Percentiles rank a stretch among this genome's conserved stretches.
phyloP scores from a whole-genome alignment of 2,329 filamentous ascomycete genomes.

The Stachybotrys chlorohalonatus region DNA sequence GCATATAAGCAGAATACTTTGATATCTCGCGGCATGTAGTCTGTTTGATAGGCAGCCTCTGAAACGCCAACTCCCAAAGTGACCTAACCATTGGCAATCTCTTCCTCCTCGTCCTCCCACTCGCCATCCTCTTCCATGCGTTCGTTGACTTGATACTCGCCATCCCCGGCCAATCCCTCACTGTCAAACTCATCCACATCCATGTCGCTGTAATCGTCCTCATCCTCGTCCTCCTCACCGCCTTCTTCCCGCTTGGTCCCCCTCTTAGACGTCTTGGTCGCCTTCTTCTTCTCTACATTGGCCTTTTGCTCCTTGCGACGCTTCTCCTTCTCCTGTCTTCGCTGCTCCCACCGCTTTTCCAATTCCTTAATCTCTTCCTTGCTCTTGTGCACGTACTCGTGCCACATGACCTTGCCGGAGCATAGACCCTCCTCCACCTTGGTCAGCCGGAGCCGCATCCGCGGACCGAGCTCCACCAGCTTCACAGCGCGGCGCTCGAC shows the following conservation, averaged over 20 bases:
- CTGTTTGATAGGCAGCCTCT: too few species aligned
- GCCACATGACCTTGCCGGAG: conserved; percentile 90
- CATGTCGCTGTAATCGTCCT: conserved; percentile 35
- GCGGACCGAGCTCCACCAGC: conserved; percentile 82
- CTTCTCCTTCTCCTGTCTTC: conserved; percentile 70
- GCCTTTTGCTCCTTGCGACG: conserved; percentile 76
- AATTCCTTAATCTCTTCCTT: conserved; percentile 67
- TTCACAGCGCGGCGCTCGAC: conserved; percentile 86
- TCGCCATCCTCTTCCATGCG: conserved; percentile 39
- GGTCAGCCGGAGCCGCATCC: conserved; percentile 79
- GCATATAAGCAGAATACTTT: too few species aligned
- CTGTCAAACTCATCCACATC: conserved; percentile 42
- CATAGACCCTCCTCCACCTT: conserved; percentile 96
- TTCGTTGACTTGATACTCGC: conserved; percentile 38
- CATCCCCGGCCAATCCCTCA: conserved; percentile 40
- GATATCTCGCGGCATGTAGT: too few species aligned
- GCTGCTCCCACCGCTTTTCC: conserved; percentile 75
- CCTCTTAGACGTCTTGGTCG: conserved; percentile 30
- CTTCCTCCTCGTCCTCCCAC: conserved; percentile 42
- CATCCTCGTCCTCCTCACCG: conserved; percentile 29
- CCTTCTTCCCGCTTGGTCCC: conserved; percentile 24
- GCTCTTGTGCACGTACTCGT: conserved; percentile 85
- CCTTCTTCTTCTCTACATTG: conserved; percentile 80
- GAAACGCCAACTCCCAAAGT: too few species aligned
- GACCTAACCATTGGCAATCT: conserved; percentile 21